phyloP scores from a whole-genome alignment of 306 rosid species.

The Glycine tomentella region DNA sequence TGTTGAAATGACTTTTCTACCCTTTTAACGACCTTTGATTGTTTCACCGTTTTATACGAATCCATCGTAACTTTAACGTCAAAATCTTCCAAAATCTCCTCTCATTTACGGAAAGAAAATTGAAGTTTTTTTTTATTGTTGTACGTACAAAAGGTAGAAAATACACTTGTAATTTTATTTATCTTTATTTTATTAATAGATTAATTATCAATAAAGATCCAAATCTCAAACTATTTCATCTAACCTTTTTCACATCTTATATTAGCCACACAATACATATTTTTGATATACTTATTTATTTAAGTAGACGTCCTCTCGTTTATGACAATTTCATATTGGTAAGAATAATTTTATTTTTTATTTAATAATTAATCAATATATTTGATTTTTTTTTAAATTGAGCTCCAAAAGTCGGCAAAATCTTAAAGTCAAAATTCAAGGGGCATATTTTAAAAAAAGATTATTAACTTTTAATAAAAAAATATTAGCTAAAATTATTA shows the following conservation, averaged over 20 bases:
- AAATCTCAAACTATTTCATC: too few species aligned
- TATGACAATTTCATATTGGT: too few species aligned
- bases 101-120: background rate
- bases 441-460: background rate
- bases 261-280: too few species aligned
- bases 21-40: background rate
- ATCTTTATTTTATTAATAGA: too few species aligned
- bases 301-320: too few species aligned
- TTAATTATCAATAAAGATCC: too few species aligned
- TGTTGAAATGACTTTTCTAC: background rate
- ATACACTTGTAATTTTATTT: too few species aligned
- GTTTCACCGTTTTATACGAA: background rate
- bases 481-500: too few species aligned
- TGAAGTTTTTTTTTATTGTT: background rate
- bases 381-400: background rate
- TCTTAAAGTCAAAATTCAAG: conserved; percentile 6
- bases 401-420: background rate
- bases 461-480: too few species aligned
- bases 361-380: background rate
- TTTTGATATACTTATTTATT: too few species aligned
- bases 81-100: background rate
- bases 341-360: background rate
- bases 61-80: background rate
- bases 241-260: too few species aligned
- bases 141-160: too few species aligned